A percentile compares a stretch with the other conserved stretches of the same genome.
Evolutionary conservation across 2,329 filamentous ascomycete genomes (phyloP).

Genomic region (Incumbomyces lentus): DNA sequence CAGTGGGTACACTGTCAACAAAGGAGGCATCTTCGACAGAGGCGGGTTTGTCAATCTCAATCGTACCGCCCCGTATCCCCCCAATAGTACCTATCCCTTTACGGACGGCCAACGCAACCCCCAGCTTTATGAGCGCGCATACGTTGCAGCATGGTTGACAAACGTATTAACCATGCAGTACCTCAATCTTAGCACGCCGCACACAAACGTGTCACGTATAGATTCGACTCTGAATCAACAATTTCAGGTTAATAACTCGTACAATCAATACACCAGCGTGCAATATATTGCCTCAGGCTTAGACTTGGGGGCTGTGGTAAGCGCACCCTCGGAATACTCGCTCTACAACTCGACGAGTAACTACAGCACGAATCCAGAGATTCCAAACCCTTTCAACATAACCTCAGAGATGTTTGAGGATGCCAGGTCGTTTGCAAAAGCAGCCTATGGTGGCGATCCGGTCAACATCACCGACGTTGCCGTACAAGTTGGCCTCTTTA

Average conservation of each 20-base stretch:
- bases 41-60: constrained; percentile 35
- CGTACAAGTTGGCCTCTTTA: constrained; percentile 32
- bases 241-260: not conserved
- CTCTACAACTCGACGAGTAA: not conserved
- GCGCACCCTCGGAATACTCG: not conserved
- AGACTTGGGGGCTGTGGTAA: not conserved
- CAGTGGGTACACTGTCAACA: not conserved
- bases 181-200: constrained; percentile 29
- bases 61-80: constrained; percentile 24
- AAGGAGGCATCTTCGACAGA: constrained; percentile 29
- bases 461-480: constrained; percentile 36
- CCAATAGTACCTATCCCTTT: constrained; percentile 11
- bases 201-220: constrained; percentile 4
- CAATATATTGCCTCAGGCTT: not conserved
- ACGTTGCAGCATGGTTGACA: constrained; percentile 34
- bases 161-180: constrained; percentile 24
- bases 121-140: constrained; percentile 32
- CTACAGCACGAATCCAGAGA: constrained; percentile 3
- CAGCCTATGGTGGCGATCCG: constrained; percentile 22
- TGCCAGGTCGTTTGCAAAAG: constrained; percentile 24
- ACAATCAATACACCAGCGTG: not conserved
- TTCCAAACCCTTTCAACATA: constrained; percentile 15
- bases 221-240: not conserved
- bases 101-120: constrained; percentile 28
- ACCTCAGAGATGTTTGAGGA: constrained; percentile 20